phyloP scores from a whole-genome alignment of 192 early-diverging fungal genomes.

The Linnemannia elongata region DNA sequence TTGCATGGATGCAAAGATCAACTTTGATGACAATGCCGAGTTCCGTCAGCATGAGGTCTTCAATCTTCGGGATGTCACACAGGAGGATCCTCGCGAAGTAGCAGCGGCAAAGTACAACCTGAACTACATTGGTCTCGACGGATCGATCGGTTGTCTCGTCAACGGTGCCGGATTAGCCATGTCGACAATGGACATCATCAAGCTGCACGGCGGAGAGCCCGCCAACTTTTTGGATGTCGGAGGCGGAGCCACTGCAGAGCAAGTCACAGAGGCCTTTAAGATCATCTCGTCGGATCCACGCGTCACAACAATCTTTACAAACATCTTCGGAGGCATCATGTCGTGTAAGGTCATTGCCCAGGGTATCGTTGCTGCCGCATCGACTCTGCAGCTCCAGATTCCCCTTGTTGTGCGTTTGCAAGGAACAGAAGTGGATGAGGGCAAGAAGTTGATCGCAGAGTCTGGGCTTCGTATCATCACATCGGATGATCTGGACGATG shows the following conservation, averaged over 20 bases:
- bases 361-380: constrained; percentile 96
- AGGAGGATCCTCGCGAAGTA: constrained; percentile 99
- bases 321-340: constrained; percentile 99
- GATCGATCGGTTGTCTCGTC: constrained; percentile 98
- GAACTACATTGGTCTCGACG: constrained; percentile 99
- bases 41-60: constrained; percentile 97
- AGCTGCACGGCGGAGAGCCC: constrained; percentile 98
- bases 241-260: constrained; percentile 94
- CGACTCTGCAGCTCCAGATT: constrained; percentile 91
- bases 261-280: constrained; percentile 99
- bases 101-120: constrained; percentile 97
- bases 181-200: constrained; percentile 99
- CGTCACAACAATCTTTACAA: constrained; percentile 97
- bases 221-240: constrained; percentile 99
- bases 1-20: constrained; percentile 99
- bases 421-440: constrained; percentile 91
- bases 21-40: constrained; percentile 99
- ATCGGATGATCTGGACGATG: constrained; percentile 96
- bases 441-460: constrained; percentile 93
- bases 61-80: constrained; percentile 90
- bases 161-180: constrained; percentile 99
- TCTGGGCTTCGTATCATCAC: constrained; percentile 95
- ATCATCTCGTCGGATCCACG: constrained; percentile 98
- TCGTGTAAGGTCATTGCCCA: constrained; percentile 99
- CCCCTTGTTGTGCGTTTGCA: constrained; percentile 98